A percentile compares a stretch with the other conserved stretches of the same genome.
Evolutionary conservation across 345 rosid species (phyloP).

Genomic region (Theobroma cacao): DNA sequence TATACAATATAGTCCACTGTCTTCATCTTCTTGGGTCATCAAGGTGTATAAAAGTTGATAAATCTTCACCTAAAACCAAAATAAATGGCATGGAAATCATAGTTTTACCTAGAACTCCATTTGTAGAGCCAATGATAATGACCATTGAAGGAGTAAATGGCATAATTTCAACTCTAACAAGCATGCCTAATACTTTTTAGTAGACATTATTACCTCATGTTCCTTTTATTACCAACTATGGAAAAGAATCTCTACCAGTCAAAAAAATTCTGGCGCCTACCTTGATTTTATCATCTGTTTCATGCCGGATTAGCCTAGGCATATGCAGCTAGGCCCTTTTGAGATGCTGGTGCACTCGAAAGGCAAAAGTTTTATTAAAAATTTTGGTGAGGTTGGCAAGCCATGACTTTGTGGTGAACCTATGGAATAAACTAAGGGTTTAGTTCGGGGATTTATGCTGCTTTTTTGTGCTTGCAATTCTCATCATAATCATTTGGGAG

Average conservation of each 20-base stretch:
- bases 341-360: neutral
- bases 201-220: neutral
- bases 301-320: neutral
- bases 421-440: neutral
- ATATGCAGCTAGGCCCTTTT: neutral
- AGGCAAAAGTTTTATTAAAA: neutral
- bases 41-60: neutral
- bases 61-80: neutral
- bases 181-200: neutral
- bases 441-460: neutral
- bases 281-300: conserved; percentile 12
- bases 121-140: no score
- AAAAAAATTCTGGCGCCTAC: conserved; percentile 17
- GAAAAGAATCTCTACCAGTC: neutral
- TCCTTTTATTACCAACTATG: neutral
- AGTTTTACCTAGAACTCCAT: neutral
- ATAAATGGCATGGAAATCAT: neutral
- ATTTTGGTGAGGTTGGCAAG: conserved; percentile 9
- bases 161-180: neutral
- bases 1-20: neutral
- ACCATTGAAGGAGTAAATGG: no score
- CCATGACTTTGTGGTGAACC: conserved; percentile 9
- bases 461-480: neutral
- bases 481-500: neutral
- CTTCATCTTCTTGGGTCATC: neutral